These are phyloP conservation scores for Scheffersomyces amazonensis DNA, from an alignment of 805 yeast genomes.

Conservation along the genomic window DNA sequence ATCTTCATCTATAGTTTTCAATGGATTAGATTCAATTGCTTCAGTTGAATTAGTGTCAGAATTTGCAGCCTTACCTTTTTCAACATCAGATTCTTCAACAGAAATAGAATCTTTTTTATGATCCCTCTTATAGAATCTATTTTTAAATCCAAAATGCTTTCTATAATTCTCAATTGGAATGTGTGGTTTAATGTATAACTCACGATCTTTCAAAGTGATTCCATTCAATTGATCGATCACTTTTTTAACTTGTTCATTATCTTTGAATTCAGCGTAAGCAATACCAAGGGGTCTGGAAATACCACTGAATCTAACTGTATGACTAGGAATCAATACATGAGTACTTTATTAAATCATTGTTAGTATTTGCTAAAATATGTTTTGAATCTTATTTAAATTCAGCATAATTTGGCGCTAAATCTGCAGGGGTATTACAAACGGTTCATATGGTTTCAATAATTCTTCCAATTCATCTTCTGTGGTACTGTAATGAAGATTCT, in stretches of 20 bases:
- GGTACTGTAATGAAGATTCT: conserved; percentile 51
- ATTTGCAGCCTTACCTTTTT: neutral
- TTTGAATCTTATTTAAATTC: neutral
- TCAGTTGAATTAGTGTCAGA: neutral
- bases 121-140: neutral
- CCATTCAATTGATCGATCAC: conserved; percentile 26
- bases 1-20: conserved; percentile 14
- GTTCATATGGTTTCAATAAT: conserved; percentile 41
- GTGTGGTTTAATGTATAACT: conserved; percentile 38
- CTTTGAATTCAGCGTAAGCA: conserved; percentile 37
- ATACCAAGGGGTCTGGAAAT: conserved; percentile 52
- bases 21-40: neutral
- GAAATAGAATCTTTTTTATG: neutral
- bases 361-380: no score
- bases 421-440: conserved; percentile 31
- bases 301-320: conserved; percentile 47
- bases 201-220: conserved; percentile 30
- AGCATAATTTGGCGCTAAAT: no score
- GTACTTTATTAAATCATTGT: conserved; percentile 11
- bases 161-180: conserved; percentile 22
- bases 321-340: conserved; percentile 52
- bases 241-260: conserved; percentile 22
- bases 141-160: neutral
- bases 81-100: neutral
- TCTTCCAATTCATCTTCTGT: conserved; percentile 52